phyloP scores from a whole-genome alignment of 1,139 yeast species.

The Debaryomycetaceae sp. region DNA sequence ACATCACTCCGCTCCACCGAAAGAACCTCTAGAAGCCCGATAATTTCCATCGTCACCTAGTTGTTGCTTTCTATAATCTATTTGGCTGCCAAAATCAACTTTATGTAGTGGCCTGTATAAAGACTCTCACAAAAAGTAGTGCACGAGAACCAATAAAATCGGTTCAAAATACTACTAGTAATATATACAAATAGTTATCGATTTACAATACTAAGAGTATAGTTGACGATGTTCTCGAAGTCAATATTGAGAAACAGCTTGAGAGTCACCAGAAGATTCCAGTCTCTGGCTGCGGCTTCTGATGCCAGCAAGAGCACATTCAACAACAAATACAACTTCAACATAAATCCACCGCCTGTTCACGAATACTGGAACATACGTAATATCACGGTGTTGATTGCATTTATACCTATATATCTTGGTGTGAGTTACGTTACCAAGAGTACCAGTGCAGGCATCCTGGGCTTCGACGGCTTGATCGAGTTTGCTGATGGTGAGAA shows the following conservation, averaged over 20 bases:
- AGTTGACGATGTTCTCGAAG: constrained; percentile 25
- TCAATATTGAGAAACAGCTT: constrained; percentile 16
- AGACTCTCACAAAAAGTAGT: constrained; percentile 1
- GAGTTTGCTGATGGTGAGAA: constrained; percentile 36
- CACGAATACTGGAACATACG: constrained; percentile 47
- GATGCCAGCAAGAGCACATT: constrained; percentile 26
- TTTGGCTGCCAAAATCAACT: constrained; percentile 7
- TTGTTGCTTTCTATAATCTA: background rate
- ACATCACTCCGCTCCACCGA: background rate
- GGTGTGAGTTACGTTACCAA: constrained; percentile 35
- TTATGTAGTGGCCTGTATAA: constrained; percentile 1
- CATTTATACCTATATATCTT: constrained; percentile 38
- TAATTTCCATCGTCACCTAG: background rate
- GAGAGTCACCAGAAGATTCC: constrained; percentile 24
- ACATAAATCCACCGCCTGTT: constrained; percentile 46
- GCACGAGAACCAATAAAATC: constrained; percentile 4
- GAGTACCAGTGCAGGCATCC: constrained; percentile 27
- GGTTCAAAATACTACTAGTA: background rate
- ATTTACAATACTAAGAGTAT: background rate
- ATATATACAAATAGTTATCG: no score
- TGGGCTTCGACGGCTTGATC: constrained; percentile 31
- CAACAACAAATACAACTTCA: constrained; percentile 43
- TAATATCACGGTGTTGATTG: constrained; percentile 35
- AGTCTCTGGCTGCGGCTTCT: constrained; percentile 25
- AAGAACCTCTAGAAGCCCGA: constrained; percentile 3